A percentile compares a stretch with the other conserved stretches of the same genome.
These are phyloP conservation scores for Vanderwaltozyma tropicalis DNA, from an alignment of 805 yeast genomes.

Conservation along the genomic window DNA sequence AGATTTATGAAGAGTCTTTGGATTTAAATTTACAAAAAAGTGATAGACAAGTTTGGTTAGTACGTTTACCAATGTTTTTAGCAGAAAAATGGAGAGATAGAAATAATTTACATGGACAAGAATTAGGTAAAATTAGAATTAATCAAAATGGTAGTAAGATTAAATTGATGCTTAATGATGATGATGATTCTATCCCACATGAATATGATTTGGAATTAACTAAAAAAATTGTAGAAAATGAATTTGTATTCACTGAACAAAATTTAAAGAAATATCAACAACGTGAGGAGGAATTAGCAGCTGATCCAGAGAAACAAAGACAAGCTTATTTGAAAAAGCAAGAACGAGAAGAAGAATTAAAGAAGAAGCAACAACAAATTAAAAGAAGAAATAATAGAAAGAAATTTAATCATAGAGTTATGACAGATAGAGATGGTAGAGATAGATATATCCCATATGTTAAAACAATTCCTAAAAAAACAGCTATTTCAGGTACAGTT, in stretches of 20 bases:
- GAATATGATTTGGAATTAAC: conserved; percentile 73
- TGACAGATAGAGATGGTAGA: conserved; percentile 32
- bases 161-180: conserved; percentile 45
- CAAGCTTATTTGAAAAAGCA: conserved; percentile 27
- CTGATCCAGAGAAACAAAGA: conserved; percentile 30
- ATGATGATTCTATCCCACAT: conserved; percentile 53
- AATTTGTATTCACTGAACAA: conserved; percentile 80
- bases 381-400: conserved; percentile 30
- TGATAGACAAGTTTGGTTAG: conserved; percentile 79
- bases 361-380: conserved; percentile 31
- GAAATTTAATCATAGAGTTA: conserved; percentile 27
- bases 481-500: conserved; percentile 76
- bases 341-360: conserved; percentile 28
- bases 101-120: conserved; percentile 55
- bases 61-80: conserved; percentile 77
- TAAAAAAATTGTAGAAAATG: conserved; percentile 72
- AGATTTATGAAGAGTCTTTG: conserved; percentile 50
- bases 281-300: conserved; percentile 27
- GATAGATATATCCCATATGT: conserved; percentile 65
- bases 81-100: conserved; percentile 71
- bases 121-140: conserved; percentile 71
- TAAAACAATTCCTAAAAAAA: conserved; percentile 79
- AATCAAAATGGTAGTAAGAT: conserved; percentile 43
- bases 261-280: conserved; percentile 50
- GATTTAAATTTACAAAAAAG: conserved; percentile 61